Evolutionary conservation across 495 filamentous ascomycete genomes (phyloP).

Genomic region (Tuber aestivum): DNA sequence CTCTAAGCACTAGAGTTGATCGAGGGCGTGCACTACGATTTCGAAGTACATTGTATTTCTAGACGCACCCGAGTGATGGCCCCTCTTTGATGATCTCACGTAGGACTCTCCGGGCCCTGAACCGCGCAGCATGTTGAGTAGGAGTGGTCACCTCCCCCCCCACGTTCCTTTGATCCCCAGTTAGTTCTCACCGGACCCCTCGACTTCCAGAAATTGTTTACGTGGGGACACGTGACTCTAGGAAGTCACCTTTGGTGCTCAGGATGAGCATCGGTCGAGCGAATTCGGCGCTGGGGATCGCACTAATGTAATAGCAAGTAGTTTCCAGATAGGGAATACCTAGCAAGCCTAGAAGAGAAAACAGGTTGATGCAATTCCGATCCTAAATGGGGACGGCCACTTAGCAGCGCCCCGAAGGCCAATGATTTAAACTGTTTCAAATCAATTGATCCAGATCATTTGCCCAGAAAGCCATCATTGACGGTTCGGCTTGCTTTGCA

Average conservation of each 20-base stretch:
- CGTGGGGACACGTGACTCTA: constrained; percentile 52
- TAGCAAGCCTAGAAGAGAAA: constrained; percentile 52
- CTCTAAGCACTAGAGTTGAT: neutral
- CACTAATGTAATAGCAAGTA: constrained; percentile 64
- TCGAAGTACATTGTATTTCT: constrained; percentile 49
- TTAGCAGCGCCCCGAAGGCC: constrained; percentile 55
- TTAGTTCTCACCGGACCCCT: constrained; percentile 46
- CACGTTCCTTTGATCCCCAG: constrained; percentile 54
- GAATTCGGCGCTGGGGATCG: constrained; percentile 54
- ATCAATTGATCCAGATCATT: constrained; percentile 76
- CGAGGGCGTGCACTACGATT: neutral
- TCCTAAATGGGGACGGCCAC: constrained; percentile 51
- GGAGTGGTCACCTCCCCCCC: constrained; percentile 49
- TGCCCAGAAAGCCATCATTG: constrained; percentile 50
- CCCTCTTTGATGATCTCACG: constrained; percentile 56
- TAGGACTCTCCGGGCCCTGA: constrained; percentile 65
- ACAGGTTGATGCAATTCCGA: constrained; percentile 57
- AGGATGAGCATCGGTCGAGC: constrained; percentile 60
- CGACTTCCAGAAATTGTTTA: constrained; percentile 52
- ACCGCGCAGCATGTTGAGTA: constrained; percentile 65
- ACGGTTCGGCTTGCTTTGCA: constrained; percentile 47
- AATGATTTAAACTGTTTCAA: constrained; percentile 67
- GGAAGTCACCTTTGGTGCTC: constrained; percentile 59
- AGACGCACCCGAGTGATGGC: constrained; percentile 10
- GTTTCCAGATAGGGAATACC: constrained; percentile 57